These are phyloP conservation scores for Kodamaea restingae DNA, from an alignment of 805 yeast species.

Conservation along the genomic window DNA sequence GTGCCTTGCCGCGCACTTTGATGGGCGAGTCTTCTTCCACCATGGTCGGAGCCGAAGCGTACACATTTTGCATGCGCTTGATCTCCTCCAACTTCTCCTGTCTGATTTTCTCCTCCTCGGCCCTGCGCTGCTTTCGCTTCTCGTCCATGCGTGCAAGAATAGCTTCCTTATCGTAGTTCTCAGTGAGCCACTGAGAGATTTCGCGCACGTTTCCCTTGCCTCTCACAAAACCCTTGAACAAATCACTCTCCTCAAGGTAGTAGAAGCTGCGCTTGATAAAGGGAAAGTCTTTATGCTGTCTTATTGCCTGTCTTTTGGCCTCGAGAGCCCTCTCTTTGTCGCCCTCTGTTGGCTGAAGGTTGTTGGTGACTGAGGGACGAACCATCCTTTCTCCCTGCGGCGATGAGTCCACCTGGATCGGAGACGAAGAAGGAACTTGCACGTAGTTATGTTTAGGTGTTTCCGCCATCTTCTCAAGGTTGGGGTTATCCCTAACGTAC, in stretches of 20 bases:
- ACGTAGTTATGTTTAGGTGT: conserved; percentile 23
- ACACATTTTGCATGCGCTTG: conserved; percentile 16
- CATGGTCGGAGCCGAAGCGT: no score
- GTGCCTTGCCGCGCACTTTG: conserved; percentile 30
- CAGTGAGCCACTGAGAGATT: conserved; percentile 35
- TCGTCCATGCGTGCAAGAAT: conserved; percentile 19
- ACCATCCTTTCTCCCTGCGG: conserved; percentile 15
- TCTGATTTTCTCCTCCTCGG: conserved; percentile 12
- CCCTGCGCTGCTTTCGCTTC: conserved; percentile 13
- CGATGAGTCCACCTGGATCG: conserved; percentile 28
- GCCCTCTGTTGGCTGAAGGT: conserved; percentile 5
- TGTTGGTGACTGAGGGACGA: conserved; percentile 7
- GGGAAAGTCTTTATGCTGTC: conserved; percentile 38
- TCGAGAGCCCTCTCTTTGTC: conserved; percentile 24
- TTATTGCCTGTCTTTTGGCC: conserved; percentile 31
- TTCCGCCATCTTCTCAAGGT: conserved; percentile 13
- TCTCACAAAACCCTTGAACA: conserved; percentile 40
- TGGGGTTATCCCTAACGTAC: conserved; percentile 18
- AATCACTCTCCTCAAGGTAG: conserved; percentile 38
- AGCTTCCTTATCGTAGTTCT: conserved; percentile 27
- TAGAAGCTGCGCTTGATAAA: conserved; percentile 32
- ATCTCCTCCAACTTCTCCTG: conserved; percentile 13
- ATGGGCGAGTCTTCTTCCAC: conserved; percentile 35
- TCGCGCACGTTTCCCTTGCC: conserved; percentile 42
- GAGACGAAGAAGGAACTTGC: conserved; percentile 42